Conservation (phyloP, 1,284 basidiomycete species). For the Cystobasidiaceae sp. region DNA sequence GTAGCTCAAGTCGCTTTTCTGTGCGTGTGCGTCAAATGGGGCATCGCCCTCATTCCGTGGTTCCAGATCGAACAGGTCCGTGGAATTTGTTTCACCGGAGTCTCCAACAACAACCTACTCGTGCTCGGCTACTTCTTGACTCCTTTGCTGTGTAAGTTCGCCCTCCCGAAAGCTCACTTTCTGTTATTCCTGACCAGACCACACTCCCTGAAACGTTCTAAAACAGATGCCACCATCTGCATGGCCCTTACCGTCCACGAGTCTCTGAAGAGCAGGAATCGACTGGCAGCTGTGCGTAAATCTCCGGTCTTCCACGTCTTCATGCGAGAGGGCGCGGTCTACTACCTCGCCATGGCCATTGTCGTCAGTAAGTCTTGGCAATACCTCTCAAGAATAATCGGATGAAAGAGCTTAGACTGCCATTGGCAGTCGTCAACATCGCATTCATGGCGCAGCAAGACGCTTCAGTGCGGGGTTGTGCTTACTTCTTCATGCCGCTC, state of each 20-base stretch:
- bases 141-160: not conserved
- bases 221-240: conserved; percentile 7
- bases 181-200: not conserved
- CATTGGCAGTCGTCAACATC: conserved; percentile 2
- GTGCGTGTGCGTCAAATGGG: conserved; percentile 6
- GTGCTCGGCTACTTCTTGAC: conserved; percentile 3
- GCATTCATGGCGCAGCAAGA: conserved; percentile 3
- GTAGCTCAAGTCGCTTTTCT: not conserved
- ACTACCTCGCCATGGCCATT: conserved; percentile 10
- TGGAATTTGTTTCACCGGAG: conserved; percentile 12
- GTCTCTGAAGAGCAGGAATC: conserved; percentile 1
- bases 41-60: not conserved
- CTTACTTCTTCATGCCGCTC: conserved; percentile 15
- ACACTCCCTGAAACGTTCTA: no score
- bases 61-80: not conserved
- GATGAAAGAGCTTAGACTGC: not conserved
- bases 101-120: not conserved
- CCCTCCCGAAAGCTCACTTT: no score
- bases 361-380: not conserved
- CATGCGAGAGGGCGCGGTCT: conserved; percentile 8
- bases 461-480: not conserved
- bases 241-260: not conserved
- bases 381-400: not conserved
- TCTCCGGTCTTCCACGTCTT: conserved; percentile 1
- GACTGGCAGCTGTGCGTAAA: not conserved